phyloP scores from a whole-genome alignment of 2,329 filamentous ascomycete species.

The Fusarium siculi region DNA sequence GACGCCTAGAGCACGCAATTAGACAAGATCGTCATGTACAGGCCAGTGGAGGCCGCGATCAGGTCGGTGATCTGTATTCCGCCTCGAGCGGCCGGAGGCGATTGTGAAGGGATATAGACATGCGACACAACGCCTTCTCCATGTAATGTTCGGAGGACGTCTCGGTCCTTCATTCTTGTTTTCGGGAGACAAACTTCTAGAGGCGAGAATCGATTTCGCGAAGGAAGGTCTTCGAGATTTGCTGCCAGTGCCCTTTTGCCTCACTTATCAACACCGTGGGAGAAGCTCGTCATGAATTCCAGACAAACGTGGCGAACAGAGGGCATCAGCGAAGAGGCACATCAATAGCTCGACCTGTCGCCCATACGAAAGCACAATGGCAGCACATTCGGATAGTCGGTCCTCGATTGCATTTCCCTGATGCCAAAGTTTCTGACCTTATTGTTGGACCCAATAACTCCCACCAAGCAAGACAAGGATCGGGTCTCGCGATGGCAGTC shows the following conservation, averaged over 20 bases:
- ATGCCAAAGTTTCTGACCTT: background rate
- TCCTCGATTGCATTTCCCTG: background rate
- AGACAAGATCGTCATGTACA: background rate
- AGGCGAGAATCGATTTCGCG: too few species aligned
- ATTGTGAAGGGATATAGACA: background rate
- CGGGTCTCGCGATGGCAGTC: background rate
- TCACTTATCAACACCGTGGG: background rate
- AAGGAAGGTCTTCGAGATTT: background rate
- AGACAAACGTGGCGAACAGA: background rate
- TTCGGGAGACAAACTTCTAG: background rate
- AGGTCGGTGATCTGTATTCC: background rate
- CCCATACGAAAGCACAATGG: too few species aligned
- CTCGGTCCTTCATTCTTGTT: background rate
- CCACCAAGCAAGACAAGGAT: background rate
- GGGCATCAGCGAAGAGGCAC: background rate
- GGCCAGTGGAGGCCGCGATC: background rate
- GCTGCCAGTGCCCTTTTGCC: background rate
- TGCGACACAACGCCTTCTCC: background rate
- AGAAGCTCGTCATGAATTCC: background rate
- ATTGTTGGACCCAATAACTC: background rate
- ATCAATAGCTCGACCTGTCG: accelerated
- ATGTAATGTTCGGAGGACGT: background rate
- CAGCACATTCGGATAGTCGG: background rate
- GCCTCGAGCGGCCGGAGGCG: background rate
- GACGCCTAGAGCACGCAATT: background rate